phyloP scores from a whole-genome alignment of 2,329 filamentous ascomycete genomes.

The Fusarium staphyleae region DNA sequence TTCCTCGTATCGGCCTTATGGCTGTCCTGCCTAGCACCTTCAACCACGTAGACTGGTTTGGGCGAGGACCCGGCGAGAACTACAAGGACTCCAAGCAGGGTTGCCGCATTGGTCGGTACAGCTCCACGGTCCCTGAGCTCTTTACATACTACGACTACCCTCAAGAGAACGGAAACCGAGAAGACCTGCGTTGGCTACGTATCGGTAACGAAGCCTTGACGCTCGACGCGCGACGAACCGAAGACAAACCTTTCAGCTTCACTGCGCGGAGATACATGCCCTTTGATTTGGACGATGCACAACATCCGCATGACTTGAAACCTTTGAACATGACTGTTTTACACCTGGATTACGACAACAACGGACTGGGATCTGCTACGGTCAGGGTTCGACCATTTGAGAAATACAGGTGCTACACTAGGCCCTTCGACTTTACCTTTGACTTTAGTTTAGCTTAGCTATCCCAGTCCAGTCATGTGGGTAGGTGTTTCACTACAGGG shows the following conservation, averaged over 20 bases:
- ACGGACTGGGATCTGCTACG: constrained; percentile 13
- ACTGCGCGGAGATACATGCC: constrained; percentile 17
- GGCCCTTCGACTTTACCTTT: constrained; percentile 17
- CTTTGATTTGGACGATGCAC: constrained; percentile 12
- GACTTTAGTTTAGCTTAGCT: constrained; percentile 11
- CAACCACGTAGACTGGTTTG: constrained; percentile 14
- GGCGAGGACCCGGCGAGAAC: constrained; percentile 13
- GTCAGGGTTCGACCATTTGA: constrained; percentile 17
- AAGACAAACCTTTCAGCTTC: constrained; percentile 13
- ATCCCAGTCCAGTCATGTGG: too few relatives aligned
- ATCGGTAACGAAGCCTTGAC: constrained; percentile 4
- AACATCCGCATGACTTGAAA: constrained; percentile 18
- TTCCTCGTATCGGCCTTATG: constrained; percentile 17
- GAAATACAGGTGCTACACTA: constrained; percentile 16
- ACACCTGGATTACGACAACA: constrained; percentile 22
- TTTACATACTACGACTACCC: constrained; percentile 24
- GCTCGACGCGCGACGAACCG: background rate
- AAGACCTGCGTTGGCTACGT: constrained; percentile 7
- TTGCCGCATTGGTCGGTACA: constrained; percentile 5
- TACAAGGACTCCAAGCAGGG: constrained; percentile 25
- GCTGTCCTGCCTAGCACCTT: background rate
- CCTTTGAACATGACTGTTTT: constrained; percentile 13
- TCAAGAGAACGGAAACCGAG: constrained; percentile 19
- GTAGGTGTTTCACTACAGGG: too few relatives aligned
- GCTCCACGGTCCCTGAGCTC: background rate